Base-by-base conservation (phyloP, 805 yeast genomes). In the Schizosaccharomyces octosporus region DNA sequence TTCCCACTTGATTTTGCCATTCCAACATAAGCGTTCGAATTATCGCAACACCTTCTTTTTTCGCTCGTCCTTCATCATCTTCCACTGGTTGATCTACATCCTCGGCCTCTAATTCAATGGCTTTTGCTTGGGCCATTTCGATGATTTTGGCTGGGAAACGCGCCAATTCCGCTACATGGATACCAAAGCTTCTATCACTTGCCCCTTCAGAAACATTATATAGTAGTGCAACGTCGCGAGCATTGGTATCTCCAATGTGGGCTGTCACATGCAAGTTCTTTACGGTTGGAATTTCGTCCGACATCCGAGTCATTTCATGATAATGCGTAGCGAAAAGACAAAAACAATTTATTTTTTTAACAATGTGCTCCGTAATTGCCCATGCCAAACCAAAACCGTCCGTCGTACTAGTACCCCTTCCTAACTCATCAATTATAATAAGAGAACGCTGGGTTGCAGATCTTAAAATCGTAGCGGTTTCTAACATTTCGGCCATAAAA, bases 301-400 rank as follows among this genome's bases (percentile, higher is more conserved):
- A 76, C 60, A 93, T 74, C 42, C 83, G 83, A 0, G 97, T 93
- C 63, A 93, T 76, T 70, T 93, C 98, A 71, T 93, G 97, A 77
- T 93, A 93, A 75, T 93, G 98, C 0, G 98, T 93, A 0, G 98
- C 97, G 76, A 93, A 93, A 62, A 93, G 69, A 0, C 95, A 81
- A 71, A 88, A 87, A 64, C 96, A 83, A 60, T 78, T 76, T 61
- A 85, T 78, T 60, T 83, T 75, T 21, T 76, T 76, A 2, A 93
- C 83, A 63, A 90, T 81, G 71, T 83, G 82, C 68, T 89, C 95
- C 65, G 90, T 84, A 62, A 93, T 93, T 0, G 97, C 84, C 94
- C 96, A 93, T 0, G 98, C 98, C 51, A 93, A 76, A 0, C 98
- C 98, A 74, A 93, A 93, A 0, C 98, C 98, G 72, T 93, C 98